Evolutionary conservation across 1,139 yeast genomes (phyloP).

Genomic region (Lodderomyces oxycetoniae): DNA sequence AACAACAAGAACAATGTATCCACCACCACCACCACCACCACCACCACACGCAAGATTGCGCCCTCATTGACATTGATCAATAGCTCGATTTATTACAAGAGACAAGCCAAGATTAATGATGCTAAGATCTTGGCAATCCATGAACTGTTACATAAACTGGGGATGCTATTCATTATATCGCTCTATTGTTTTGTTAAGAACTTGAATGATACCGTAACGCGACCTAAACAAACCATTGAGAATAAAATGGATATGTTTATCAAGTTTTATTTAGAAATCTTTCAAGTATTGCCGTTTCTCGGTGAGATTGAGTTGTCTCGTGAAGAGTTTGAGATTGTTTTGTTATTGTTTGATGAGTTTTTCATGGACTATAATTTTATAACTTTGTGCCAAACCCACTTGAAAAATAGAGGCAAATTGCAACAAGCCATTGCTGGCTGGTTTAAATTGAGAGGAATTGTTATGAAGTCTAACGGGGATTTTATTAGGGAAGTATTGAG

Average conservation of each 20-base stretch:
- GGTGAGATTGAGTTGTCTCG: slow-evolving; percentile 3
- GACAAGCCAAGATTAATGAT: slow-evolving; percentile 2
- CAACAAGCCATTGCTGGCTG: slow-evolving; percentile 5
- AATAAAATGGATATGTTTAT: slow-evolving; percentile 5
- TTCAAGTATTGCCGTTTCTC: slow-evolving; percentile 6
- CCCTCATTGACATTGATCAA: slow-evolving; percentile 3
- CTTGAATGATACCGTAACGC: slow-evolving; percentile 8
- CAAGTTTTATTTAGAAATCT: slow-evolving; percentile 4
- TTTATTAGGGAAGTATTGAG: slow-evolving; percentile 8
- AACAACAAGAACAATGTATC: not conserved
- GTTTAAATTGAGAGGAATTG: slow-evolving; percentile 6
- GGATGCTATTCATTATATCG: slow-evolving; percentile 4
- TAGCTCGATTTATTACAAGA: slow-evolving; percentile 1
- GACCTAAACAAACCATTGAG: slow-evolving; percentile 4
- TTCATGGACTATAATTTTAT: slow-evolving; percentile 9
- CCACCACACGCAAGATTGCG: slow-evolving; percentile 3
- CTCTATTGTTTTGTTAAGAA: slow-evolving; percentile 8
- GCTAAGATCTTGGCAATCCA: slow-evolving; percentile 1
- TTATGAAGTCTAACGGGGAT: slow-evolving; percentile 6
- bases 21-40: not conserved
- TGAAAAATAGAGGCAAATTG: slow-evolving; percentile 8
- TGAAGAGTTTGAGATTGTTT: slow-evolving; percentile 5
- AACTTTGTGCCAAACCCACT: slow-evolving; percentile 5
- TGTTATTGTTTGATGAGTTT: slow-evolving; percentile 8
- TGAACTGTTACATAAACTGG: slow-evolving; percentile 3